Evolutionary conservation across 331 rosid genomes (phyloP).

Genomic region (Prunus yedoensis): DNA sequence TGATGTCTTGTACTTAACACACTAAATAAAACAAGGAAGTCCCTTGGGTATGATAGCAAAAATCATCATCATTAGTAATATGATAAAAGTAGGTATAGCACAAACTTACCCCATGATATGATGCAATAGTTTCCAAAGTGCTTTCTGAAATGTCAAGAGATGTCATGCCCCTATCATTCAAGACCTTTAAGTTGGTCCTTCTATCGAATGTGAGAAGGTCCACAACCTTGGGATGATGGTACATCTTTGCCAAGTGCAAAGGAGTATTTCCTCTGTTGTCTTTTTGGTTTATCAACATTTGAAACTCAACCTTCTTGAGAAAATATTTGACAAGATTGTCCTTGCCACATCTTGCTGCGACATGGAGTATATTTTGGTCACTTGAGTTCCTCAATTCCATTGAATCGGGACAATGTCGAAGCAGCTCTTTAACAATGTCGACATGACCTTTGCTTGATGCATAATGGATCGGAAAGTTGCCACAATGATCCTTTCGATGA

Average conservation of each 20-base stretch:
- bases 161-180: neutral
- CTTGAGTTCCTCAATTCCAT: constrained; percentile 3
- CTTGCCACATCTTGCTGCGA: constrained; percentile 23
- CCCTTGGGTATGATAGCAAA: neutral
- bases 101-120: constrained; percentile 15
- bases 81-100: neutral
- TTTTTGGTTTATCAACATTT: constrained; percentile 18
- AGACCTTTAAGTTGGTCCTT: neutral
- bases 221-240: constrained; percentile 7
- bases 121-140: neutral
- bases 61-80: no score
- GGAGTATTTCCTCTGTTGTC: constrained; percentile 23
- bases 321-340: neutral
- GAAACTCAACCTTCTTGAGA: neutral
- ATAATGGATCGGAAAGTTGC: constrained; percentile 29
- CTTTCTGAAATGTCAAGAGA: constrained; percentile 23
- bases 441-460: constrained; percentile 27
- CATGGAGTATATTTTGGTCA: constrained; percentile 28
- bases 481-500: neutral
- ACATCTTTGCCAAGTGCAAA: constrained; percentile 29
- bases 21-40: neutral
- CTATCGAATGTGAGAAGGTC: constrained; percentile 15
- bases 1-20: no score
- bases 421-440: constrained; percentile 8
- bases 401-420: constrained; percentile 1